Evolutionary conservation across 2,329 filamentous ascomycete species (phyloP).

Genomic region (Chalaropsis thielavioides): DNA sequence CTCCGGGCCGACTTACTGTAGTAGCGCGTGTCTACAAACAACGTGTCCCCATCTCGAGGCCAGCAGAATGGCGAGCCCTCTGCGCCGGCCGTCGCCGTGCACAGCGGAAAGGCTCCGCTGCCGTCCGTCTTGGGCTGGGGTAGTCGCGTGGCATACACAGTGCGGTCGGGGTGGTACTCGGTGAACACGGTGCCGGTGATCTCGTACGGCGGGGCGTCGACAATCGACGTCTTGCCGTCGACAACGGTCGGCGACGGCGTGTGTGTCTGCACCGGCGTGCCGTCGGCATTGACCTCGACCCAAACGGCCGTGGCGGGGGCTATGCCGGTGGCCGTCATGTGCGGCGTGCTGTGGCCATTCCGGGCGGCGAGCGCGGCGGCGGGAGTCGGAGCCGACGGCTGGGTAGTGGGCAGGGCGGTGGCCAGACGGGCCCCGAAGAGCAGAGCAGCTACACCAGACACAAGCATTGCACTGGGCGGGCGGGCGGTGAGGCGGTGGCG

Average conservation of each 20-base stretch:
- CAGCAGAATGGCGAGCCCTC: slow-evolving; percentile 37
- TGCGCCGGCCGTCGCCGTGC: slow-evolving; percentile 36
- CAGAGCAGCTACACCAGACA: slow-evolving; percentile 8
- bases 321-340: slow-evolving; percentile 15
- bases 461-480: slow-evolving; percentile 6
- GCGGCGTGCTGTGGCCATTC: background rate
- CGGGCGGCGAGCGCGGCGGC: background rate
- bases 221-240: slow-evolving; percentile 29
- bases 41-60: slow-evolving; percentile 30
- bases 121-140: slow-evolving; percentile 31
- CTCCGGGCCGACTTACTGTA: slow-evolving; percentile 29
- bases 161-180: slow-evolving; percentile 26
- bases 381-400: background rate
- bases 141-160: slow-evolving; percentile 31
- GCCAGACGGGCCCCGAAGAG: slow-evolving; percentile 11
- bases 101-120: slow-evolving; percentile 32
- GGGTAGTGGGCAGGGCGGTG: background rate
- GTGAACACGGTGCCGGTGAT: slow-evolving; percentile 33
- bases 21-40: slow-evolving; percentile 35
- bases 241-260: slow-evolving; percentile 36
- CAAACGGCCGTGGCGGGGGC: slow-evolving; percentile 32
- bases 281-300: slow-evolving; percentile 37
- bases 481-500: background rate
- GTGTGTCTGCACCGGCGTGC: slow-evolving; percentile 31
- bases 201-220: slow-evolving; percentile 32